Base-by-base conservation (phyloP, 805 yeast species). In the Ogataea polymorpha region DNA sequence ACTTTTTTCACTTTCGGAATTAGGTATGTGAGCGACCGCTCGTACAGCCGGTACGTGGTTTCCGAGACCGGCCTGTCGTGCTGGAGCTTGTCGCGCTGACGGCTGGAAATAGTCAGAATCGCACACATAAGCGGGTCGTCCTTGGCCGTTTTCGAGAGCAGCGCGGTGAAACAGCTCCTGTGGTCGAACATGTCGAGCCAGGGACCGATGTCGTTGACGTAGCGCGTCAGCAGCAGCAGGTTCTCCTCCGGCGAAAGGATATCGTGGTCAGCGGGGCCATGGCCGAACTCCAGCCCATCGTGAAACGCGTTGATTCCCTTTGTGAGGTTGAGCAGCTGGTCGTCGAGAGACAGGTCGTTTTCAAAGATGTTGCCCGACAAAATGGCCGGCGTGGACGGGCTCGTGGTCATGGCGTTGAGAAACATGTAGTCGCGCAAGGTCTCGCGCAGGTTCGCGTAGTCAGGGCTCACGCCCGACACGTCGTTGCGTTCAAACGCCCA, bases 341-440 rank as follows among this genome's bases (percentile, higher is more conserved):
- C 46, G 31, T 44, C 42, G 12, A 41, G 15, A 15, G 48, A 47
- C n/a, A n/a, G 17, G 15, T 46, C 36, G 23, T 32, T 25, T 8
- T 21, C 37, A n/a, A 28, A 23, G 25, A 28, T 10, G 14, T 43
- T 45, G 15, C 34, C 37, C 30, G 41, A 30, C 13, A 25, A 10
- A 7, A 26, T 25, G n/a, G 34, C 23, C 10, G 53, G 45, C 16
- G 47, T 40, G 24, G 44, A 43, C 24, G 49, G 49, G 23, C 39
- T 38, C 12, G 45, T 32, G 12, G 51, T 46, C 29, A 48, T 51
- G 4, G 68, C 70, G 40, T 64, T 66, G n/a, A 66, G 58, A 50
- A 63, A 65, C 70, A 66, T 66, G 41, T 59, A 67, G 40, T 66
- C 70, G 45, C 71, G 55, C 31, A 66, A 50, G 2, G 68, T 63